These are phyloP conservation scores for Ophiocordyceps sinensis DNA, from an alignment of 2,329 filamentous ascomycete genomes.

Conservation along the genomic window DNA sequence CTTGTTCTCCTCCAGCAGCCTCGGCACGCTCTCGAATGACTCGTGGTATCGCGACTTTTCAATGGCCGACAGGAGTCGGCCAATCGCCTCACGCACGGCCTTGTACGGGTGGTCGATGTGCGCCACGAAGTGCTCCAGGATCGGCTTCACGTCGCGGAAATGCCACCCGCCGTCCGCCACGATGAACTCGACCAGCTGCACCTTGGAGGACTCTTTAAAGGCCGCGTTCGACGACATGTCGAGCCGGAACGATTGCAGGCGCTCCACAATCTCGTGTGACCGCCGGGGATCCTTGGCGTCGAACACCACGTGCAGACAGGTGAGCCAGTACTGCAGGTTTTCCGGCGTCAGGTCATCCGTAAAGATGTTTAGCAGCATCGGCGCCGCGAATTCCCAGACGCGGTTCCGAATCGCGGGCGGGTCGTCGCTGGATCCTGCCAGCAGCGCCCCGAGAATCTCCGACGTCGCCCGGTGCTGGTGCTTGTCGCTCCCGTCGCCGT, in stretches of 20 bases:
- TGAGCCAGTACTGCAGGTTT: constrained; percentile 89
- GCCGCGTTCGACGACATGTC: constrained; percentile 94
- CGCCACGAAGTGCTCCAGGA: constrained; percentile 73
- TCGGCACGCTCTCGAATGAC: constrained; percentile 67
- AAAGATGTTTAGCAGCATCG: constrained; percentile 73
- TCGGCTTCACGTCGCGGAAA: constrained; percentile 78
- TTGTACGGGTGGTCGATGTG: constrained; percentile 98
- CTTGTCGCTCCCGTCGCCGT: constrained; percentile 88
- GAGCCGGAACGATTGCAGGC: constrained; percentile 69
- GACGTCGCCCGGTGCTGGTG: constrained; percentile 93
- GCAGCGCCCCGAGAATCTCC: constrained; percentile 77
- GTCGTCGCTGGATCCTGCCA: constrained; percentile 69
- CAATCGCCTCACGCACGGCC: constrained; percentile 88
- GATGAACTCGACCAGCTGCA: constrained; percentile 76
- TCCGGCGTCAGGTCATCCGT: constrained; percentile 89
- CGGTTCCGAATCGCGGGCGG: constrained; percentile 56
- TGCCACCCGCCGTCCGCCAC: constrained; percentile 90
- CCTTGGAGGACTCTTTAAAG: constrained; percentile 97
- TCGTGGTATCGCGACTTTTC: constrained; percentile 90
- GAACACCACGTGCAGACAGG: constrained; percentile 77
- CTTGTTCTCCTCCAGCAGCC: constrained; percentile 67
- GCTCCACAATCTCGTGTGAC: constrained; percentile 72
- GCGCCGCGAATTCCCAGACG: constrained; percentile 83
- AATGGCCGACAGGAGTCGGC: constrained; percentile 73
- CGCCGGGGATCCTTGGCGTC: constrained; percentile 83